Evolutionary conservation across 768 basidiomycete genomes (phyloP), one percentile per base, ranked within the genome.

Genomic region (Gymnopilus junonius): DNA sequence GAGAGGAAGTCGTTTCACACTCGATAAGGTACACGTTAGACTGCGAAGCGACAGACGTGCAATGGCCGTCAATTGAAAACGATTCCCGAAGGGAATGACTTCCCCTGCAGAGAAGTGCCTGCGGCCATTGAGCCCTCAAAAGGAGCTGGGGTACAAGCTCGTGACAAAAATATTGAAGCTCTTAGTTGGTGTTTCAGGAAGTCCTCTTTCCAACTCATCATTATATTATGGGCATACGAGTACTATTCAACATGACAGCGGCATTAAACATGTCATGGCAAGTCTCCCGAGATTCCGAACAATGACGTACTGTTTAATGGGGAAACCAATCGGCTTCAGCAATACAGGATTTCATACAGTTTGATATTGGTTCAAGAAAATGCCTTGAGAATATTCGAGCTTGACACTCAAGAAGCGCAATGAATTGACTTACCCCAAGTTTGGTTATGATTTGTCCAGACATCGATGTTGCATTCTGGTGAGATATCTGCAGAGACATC

Each of bases 371-470:
- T 69, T 68, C 20, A 74, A 63, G 40, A 69, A 74, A 40, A 70
- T 39, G n/a, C 73, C 73, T 74, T 6, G 4, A 23, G 35, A 27
- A 48, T n/a, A 50, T 25, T 25, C 32, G 17, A 40, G 3, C 27
- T 43, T 61, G 43, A 63, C 53, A 12, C 23, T 29, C 11, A 27
- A 2, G 53, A 58, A 54, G 7, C 39, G 17, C 11, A n/a, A 31
- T 39, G 8, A 42, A 58, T 23, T 15, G 21, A 32, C 73, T 55
- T 37, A 74, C 73, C 73, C 73, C 71, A 74, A 14, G 73, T 74
- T 45, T 65, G 63, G 58, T 74, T 72, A 8, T 74, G 73, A 60
- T 74, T 74, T 11, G 73, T 68, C 73, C 73, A 74, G 25, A 74
- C 69, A 53, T 74, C 71, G 14, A 74, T 63, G 27, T 67, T 63